Base-by-base conservation (phyloP, 2,329 filamentous ascomycete genomes). In the Phyllosticta capitalensis region DNA sequence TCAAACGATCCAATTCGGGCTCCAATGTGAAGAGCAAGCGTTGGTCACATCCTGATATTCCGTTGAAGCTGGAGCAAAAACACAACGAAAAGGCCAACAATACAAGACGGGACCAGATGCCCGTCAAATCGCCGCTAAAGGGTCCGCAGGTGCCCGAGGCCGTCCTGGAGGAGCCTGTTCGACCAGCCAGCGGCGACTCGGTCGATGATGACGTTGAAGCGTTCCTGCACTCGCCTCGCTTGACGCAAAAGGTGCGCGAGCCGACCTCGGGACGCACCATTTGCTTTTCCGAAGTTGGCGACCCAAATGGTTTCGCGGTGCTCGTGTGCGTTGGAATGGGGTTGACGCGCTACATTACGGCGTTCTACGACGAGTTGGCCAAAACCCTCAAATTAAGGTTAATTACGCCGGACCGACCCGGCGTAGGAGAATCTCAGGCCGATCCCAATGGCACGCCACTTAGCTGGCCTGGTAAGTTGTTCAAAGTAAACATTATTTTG, bases 271-370 rank as follows among this genome's bases (percentile, higher is more conserved):
- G 92, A 1, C 85, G 94, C 17, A 80, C 88, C 2, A 96, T 99
- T 65, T 95, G 91, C 0, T 99, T 96, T 69, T 97, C 92, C 0
- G 94, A 99, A 72, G 94, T 99, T 2, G 94, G 94, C 14, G 92
- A 97, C 71, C 86, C 92, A 0, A 84, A 92, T 51, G 94, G 94
- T 1, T 92, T 88, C 65, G 92, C 91, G 2, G 90, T 99, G 1
- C 92, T 99, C 66, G 95, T 94, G 70, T 99, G 94, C 68, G 91
- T 99, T 2, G 94, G 94, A 20, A 99, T 99, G 94, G 94, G 94
- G 0, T 75, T 99, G 67, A 99, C 94, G 10, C 84, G 94, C 73
- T 99, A 94, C 70, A 89, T 99, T 61, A 96, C 90, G 62, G 91
- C 92, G 0, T 99, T 99, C 71, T 99, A 97, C 69, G 94, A 99